Base-by-base conservation (phyloP, 2,329 filamentous ascomycete genomes). In the Aspergillus floridensis region DNA sequence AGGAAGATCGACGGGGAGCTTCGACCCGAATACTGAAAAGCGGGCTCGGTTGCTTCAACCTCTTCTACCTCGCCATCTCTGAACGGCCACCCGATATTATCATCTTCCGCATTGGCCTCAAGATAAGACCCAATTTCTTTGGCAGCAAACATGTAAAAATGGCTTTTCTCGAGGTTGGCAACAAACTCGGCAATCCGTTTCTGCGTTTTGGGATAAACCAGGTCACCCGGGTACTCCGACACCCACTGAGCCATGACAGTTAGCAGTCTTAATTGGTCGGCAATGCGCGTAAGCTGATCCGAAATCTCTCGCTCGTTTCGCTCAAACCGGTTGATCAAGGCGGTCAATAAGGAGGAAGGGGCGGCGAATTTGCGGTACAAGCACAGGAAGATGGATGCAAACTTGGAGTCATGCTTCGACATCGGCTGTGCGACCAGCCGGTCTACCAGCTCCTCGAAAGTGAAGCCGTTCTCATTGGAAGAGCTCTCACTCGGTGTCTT, bases 311-410 rank as follows among this genome's bases (percentile, higher is more conserved):
- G 82, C 65, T 96, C 89, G 61, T 96, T 86, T 44, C 90, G 87
- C 59, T 88, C 82, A 46, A 96, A 81, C 7, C 77, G 76, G 56
- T 66, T 65, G 32, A 81, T 75, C 49, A 98, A 89, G 7, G 91
- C 87, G 46, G 87, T 84, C 55, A 98, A 86, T 4, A 99, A 82
- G 64, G 89, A 84, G 10, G 85, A 84, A 0, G 95, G 95, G 2
- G 93, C 86, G 4, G 92, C 90, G 72, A 99, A 98, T 74, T 95
- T 96, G 63, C 95, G 89, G 76, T 98, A 98, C 14, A 98, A 81
- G 64, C 93, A 96, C 31, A 98, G 81, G 69, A 98, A 98, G 19
- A 96, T 88, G 49, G 92, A 87, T 1, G 86, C 85, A 71, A 97
- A 99, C 74, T 96, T 96, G 59, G 85, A 84, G 71, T 98, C 95